Evolutionary conservation across 192 early-diverging fungal genomes (phyloP).

Genomic region (Phlyctochytrium arcticum): DNA sequence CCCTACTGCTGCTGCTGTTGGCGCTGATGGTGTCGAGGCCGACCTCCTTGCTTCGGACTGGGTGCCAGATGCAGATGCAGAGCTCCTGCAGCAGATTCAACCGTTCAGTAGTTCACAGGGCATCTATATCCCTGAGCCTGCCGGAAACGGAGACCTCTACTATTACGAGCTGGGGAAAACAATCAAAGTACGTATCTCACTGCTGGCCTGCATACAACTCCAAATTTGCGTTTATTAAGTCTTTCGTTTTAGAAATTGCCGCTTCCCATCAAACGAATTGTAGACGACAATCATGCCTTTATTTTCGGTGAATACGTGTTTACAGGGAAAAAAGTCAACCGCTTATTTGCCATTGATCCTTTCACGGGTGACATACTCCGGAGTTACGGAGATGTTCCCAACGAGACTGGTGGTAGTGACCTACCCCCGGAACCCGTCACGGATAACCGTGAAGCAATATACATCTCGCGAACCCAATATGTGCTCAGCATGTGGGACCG

Average conservation of each 20-base stretch:
- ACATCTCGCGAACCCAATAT: constrained; percentile 34
- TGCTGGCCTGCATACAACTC: not conserved
- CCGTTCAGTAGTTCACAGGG: no score
- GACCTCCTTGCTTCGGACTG: no score
- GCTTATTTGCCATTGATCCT: constrained; percentile 68
- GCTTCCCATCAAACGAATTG: constrained; percentile 67
- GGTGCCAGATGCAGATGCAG: no score
- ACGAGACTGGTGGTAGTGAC: constrained; percentile 32
- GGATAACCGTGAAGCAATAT: not conserved
- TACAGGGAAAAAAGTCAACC: constrained; percentile 62
- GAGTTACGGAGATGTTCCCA: constrained; percentile 56
- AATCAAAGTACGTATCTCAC: constrained; percentile 49
- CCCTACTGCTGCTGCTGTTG: no score
- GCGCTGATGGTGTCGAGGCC: no score
- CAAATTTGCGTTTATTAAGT: not conserved
- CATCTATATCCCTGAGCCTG: constrained; percentile 72
- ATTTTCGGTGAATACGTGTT: constrained; percentile 54
- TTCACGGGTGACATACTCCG: constrained; percentile 56
- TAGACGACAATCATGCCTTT: constrained; percentile 54
- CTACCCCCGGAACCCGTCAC: not conserved
- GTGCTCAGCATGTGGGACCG: constrained; percentile 53
- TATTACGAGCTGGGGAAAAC: constrained; percentile 42
- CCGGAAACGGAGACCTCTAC: constrained; percentile 64
- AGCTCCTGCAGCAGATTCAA: no score
- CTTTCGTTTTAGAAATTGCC: constrained; percentile 58